Evolutionary conservation across 805 yeast species (phyloP).

Genomic region (Yamadazyma laniorum): DNA sequence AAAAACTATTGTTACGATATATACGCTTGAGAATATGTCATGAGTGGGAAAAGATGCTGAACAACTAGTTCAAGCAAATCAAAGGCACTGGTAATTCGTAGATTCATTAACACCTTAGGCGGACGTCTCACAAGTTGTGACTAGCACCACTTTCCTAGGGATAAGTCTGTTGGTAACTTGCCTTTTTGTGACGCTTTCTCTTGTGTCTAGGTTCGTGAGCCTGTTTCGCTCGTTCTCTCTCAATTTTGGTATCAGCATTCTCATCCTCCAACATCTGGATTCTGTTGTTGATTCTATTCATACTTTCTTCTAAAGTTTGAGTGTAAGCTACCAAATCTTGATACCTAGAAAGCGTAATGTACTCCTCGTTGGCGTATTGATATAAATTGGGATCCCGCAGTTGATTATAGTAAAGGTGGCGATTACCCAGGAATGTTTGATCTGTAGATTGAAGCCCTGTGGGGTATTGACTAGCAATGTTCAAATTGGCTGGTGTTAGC

Average conservation of each 20-base stretch:
- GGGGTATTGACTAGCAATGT: constrained; percentile 5
- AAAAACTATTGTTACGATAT: no score
- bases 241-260: constrained; percentile 16
- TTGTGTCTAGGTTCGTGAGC: constrained; percentile 10
- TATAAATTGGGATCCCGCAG: constrained; percentile 6
- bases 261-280: constrained; percentile 27
- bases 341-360: constrained; percentile 28
- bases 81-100: no score
- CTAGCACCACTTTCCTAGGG: no score
- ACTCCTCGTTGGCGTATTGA: constrained; percentile 16
- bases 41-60: no score
- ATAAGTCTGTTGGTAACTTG: no score
- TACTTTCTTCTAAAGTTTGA: constrained; percentile 27
- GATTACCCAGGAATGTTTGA: constrained; percentile 4
- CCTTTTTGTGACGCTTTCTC: constrained; percentile 6
- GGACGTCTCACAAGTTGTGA: no score
- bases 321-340: constrained; percentile 36
- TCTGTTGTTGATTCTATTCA: constrained; percentile 26
- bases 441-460: neutral
- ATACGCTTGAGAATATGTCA: no score
- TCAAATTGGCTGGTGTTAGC: constrained; percentile 1
- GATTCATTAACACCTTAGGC: no score
- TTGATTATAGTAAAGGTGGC: constrained; percentile 7
- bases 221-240: constrained; percentile 15
- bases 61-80: no score